A percentile compares a stretch with the other conserved stretches of the same genome.
Conservation (phyloP, 768 basidiomycete genomes). For the Epithele typhae region DNA sequence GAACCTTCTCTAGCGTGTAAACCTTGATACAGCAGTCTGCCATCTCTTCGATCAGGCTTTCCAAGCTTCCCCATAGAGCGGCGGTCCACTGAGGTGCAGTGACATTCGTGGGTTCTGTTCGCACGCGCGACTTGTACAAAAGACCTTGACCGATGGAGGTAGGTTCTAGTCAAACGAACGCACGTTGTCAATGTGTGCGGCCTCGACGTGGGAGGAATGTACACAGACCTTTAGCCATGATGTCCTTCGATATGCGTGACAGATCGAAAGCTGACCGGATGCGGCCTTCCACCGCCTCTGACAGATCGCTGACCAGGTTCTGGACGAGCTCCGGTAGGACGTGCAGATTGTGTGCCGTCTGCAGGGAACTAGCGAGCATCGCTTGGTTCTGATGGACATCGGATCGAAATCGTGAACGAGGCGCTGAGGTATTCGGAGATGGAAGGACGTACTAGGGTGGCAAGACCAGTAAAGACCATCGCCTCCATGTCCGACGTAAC, state of each 20-base stretch:
- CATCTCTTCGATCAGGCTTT: slow-evolving; percentile 84
- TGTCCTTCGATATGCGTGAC: slow-evolving; percentile 80
- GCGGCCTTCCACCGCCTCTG: slow-evolving; percentile 76
- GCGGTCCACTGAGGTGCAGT: slow-evolving; percentile 85
- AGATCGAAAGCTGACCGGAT: slow-evolving; percentile 86
- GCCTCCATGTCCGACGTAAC: slow-evolving; percentile 87
- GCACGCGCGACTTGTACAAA: slow-evolving; percentile 80
- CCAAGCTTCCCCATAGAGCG: slow-evolving; percentile 78
- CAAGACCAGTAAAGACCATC: slow-evolving; percentile 81
- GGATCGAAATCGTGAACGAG: too few species aligned
- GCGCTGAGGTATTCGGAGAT: not conserved
- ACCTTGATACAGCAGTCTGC: slow-evolving; percentile 92
- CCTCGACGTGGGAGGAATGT: not conserved
- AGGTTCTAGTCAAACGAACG: slow-evolving; percentile 22
- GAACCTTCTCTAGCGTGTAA: slow-evolving; percentile 91
- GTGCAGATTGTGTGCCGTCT: slow-evolving; percentile 92
- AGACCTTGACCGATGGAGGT: slow-evolving; percentile 27
- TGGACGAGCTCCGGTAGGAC: slow-evolving; percentile 81
- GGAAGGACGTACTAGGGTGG: slow-evolving; percentile 59
- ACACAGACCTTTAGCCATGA: slow-evolving; percentile 65
- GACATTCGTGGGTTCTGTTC: slow-evolving; percentile 86
- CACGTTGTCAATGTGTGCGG: not conserved
- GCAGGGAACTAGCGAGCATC: slow-evolving; percentile 86
- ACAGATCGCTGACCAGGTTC: slow-evolving; percentile 72
- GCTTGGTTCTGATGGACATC: slow-evolving; percentile 68